Base-by-base conservation (phyloP, 2,329 filamentous ascomycete genomes). In the Pseudodiploospora longispora region DNA sequence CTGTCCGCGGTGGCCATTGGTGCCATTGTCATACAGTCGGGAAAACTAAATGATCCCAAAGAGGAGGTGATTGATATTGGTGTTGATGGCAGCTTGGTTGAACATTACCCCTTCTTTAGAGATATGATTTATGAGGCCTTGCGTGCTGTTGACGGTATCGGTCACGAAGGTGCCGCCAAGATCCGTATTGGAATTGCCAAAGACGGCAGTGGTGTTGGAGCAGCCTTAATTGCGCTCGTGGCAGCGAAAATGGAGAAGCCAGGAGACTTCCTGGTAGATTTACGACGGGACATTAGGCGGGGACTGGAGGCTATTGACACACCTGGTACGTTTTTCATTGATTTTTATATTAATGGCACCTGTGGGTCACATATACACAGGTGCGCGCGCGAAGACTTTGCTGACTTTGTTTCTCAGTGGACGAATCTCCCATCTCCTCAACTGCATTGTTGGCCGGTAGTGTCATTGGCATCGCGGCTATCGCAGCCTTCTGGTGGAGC, bases 121-220 rank as follows among this genome's bases (percentile, higher is more conserved):
- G 83, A 85, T 45, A 85, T 93, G 71, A 85, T 97, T 50, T 79
- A 90, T 50, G 86, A 95, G 59, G 87, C 87, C 6, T 72, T 97
- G 47, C 71, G 81, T 40, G 80, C 79, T 44, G 80, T 95, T 42
- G 76, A 87, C 10, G 80, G 84, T 49, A 85, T 97, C 55, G 91
- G 91, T 4, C 68, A 73, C 38, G 71, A 76, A 46, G 89, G 90
- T 8, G 89, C 94, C 52, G 84, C 86, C 68, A 86, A 82, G 66
- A 86, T 98, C 52, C 78, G 88, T 46, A 96, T 98, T 58, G 93
- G 91, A 27, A 93, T 97, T 58, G 93, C 93, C 50, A 96, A 95
- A 74, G 93, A 98, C 62, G 93, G 93, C 39, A 93, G 86, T 51
- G 93, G 66, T 47, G 66, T 69, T 27, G 93, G 93, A 42, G 93